These are phyloP conservation scores for Kodamaea neixiangensis DNA, from an alignment of 805 yeast genomes.

Conservation along the genomic window DNA sequence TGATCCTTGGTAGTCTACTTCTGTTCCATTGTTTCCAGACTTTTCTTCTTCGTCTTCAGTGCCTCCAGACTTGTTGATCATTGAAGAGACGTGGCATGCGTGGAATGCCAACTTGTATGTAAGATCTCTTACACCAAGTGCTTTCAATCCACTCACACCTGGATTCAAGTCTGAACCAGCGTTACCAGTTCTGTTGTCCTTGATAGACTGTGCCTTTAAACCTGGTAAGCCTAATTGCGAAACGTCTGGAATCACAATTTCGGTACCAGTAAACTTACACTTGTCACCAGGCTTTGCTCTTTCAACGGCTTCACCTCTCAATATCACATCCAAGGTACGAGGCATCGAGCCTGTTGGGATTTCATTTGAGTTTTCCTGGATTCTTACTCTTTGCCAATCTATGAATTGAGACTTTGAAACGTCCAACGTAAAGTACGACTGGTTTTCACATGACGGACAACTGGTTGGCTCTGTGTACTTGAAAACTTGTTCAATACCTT, in stretches of 20 bases:
- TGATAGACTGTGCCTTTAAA: constrained; percentile 78
- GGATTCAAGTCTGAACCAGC: constrained; percentile 72
- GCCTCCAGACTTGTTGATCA: constrained; percentile 35
- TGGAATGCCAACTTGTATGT: constrained; percentile 89
- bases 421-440: constrained; percentile 80
- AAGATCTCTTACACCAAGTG: constrained; percentile 92
- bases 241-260: constrained; percentile 92
- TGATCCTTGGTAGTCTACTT: constrained; percentile 45
- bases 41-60: constrained; percentile 19
- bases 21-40: constrained; percentile 16
- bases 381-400: constrained; percentile 96
- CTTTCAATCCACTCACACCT: constrained; percentile 85
- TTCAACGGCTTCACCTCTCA: constrained; percentile 93
- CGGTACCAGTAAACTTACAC: constrained; percentile 90
- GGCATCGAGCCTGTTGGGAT: constrained; percentile 99
- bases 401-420: constrained; percentile 82
- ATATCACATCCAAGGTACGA: constrained; percentile 86
- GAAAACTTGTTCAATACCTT: constrained; percentile 90
- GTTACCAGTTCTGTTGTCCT: constrained; percentile 57
- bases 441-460: constrained; percentile 89
- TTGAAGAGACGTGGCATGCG: constrained; percentile 85
- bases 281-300: constrained; percentile 97
- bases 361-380: constrained; percentile 94
- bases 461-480: constrained; percentile 92
- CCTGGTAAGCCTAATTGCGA: constrained; percentile 95